These are phyloP conservation scores for Styphnolobium japonicum DNA, from an alignment of 306 rosid species.

Conservation along the genomic window DNA sequence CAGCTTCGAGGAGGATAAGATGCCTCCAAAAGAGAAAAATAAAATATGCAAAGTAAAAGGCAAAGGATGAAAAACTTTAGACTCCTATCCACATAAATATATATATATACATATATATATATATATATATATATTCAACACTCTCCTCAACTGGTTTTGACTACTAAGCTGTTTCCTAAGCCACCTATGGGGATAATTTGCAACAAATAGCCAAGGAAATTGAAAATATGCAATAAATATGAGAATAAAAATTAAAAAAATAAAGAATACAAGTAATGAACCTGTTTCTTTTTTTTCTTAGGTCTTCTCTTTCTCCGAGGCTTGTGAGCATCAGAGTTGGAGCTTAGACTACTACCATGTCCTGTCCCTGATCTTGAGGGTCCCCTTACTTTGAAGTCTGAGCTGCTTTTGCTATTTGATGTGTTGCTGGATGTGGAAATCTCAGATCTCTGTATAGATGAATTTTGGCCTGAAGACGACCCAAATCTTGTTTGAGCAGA, in stretches of 20 bases:
- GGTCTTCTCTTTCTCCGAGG: conserved; percentile 94
- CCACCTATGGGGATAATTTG: background rate
- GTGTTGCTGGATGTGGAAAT: conserved; percentile 67
- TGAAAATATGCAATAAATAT: background rate
- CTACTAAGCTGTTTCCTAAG: background rate
- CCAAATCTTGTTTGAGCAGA: conserved; percentile 56
- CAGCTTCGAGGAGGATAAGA: background rate
- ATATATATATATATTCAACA: background rate
- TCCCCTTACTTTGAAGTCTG: conserved; percentile 57
- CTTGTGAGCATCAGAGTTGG: conserved; percentile 97
- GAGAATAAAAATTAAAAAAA: background rate
- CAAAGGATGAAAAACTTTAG: background rate
- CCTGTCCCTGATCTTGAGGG: conserved; percentile 74
- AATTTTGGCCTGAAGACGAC: conserved; percentile 73
- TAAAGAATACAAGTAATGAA: conserved; percentile 25
- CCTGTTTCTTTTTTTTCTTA: conserved; percentile 90
- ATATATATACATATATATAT: too few species aligned
- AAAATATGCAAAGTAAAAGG: background rate
- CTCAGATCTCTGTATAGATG: conserved; percentile 45
- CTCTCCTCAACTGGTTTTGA: too few species aligned
- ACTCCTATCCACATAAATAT: too few species aligned
- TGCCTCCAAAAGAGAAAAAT: background rate
- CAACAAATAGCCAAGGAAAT: background rate
- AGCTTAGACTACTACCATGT: conserved; percentile 86
- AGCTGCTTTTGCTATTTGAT: conserved; percentile 65